Evolutionary conservation across 441 rosid genomes (phyloP), one percentile per base, ranked within the genome.

Genomic region (Eruca vesicaria): DNA sequence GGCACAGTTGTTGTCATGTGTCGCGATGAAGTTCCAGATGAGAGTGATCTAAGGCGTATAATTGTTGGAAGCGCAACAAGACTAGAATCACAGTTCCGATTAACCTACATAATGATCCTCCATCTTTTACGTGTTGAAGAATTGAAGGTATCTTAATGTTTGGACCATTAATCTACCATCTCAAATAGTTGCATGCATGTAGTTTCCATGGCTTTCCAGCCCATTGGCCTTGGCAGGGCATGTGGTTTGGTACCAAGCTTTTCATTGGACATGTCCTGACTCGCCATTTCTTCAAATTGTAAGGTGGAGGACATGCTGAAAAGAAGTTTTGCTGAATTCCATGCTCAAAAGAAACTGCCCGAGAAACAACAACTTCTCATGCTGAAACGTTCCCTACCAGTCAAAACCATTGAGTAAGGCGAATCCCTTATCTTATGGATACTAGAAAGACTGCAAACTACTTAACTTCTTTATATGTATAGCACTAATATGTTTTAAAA

Each of bases 301-400:
- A 83, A 96, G 99, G 97, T 96, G 77, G 99, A 96, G 84, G 99
- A 96, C 76, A 96, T 96, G 99, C 73, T 96, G 83, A 96, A 96
- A 86, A 88, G 98, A 87, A 96, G 97, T 82, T 96, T 96, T 85
- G 97, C 99, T 62, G 99, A 96, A 83, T 96, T 96, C 80, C 96
- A 88, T 89, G 79, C 97, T 64, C 99, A 96, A 84, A 91, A 88
- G 85, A 87, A 92, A 66, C 90, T 96, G 80, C 97, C 99, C 18
- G 99, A 96, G 82, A 85, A 84, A 73, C 93, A 90, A 69, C 88
- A 87, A 74, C 89, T 92, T 75, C 86, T 96, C 69, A 85, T 83
- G 96, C 76, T 78, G 63, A 92, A 91, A 84, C 97, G 87, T 84
- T 80, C 94, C 65, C 92, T 75, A 83, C 93, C 97, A 78, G 68